Evolutionary conservation across 2,329 filamentous ascomycete species (phyloP).

Genomic region (Drechslerella dactyloides): DNA sequence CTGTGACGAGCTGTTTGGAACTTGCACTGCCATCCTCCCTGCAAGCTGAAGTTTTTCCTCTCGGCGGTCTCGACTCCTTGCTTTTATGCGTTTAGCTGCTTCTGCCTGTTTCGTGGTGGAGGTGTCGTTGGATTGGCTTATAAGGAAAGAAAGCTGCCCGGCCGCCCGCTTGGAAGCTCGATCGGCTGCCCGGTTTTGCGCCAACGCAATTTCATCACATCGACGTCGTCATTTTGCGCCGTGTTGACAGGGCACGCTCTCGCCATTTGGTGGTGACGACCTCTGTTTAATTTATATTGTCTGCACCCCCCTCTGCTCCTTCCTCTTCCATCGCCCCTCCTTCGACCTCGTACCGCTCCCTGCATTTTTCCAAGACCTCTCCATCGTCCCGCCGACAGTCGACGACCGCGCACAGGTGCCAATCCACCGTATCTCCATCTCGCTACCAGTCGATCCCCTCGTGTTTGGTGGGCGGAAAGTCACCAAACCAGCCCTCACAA

Average conservation of each 20-base stretch:
- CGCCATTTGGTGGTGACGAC: background rate
- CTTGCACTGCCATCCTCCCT: conserved; percentile 24
- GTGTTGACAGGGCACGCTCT: conserved; percentile 6
- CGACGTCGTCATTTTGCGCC: background rate
- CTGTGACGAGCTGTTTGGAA: too few relatives aligned
- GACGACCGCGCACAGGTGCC: too few relatives aligned
- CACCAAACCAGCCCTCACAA: conserved; percentile 32
- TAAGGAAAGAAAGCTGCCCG: background rate
- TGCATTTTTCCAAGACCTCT: background rate
- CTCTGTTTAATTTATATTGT: background rate
- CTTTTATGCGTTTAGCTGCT: too few relatives aligned
- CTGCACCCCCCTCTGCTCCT: background rate
- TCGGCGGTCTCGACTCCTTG: conserved; percentile 30
- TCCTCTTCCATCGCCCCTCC: background rate
- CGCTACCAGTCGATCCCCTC: background rate
- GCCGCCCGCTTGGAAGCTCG: conserved; percentile 2
- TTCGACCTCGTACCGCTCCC: too few relatives aligned
- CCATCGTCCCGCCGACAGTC: background rate
- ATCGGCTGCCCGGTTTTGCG: conserved; percentile 14
- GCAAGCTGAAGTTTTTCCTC: conserved; percentile 29
- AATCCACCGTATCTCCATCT: conserved; percentile 1
- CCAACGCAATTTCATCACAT: conserved; percentile 18
- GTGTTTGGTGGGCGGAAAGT: conserved; percentile 38
- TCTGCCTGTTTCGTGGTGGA: too few relatives aligned
- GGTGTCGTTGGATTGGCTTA: too few relatives aligned